Base-by-base conservation (phyloP, 2,329 filamentous ascomycete species). In the Taxawa tesnikishii region DNA sequence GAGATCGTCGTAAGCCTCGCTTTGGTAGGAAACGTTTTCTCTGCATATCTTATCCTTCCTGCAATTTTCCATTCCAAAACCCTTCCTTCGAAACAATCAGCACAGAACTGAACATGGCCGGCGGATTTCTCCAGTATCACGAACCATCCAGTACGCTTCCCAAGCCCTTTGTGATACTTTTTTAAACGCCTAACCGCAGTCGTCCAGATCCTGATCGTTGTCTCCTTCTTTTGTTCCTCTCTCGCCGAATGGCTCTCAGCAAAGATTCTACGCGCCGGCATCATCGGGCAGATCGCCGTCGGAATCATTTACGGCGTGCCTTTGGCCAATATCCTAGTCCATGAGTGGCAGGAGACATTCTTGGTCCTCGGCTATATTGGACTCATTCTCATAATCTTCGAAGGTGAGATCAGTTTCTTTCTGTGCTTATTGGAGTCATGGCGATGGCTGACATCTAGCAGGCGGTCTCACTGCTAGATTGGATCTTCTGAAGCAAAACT, bases 341-440 rank as follows among this genome's bases (percentile, higher is more conserved):
- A 43, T 4, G 39, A 52, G 14, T 64, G 60, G 62, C 60, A 65
- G 38, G 46, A 61, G 28, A 63, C 61, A 0, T 65, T 67, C 34
- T 46, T 67, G 4, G 53, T 53, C 2, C 39, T 67, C 14, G 63
- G 64, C 13, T 67, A 67, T 41, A 47, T 67, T 12, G 63, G 64
- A 2, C 44, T 67, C 27, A 60, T 68, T 28, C 43, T 68, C 24
- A 65, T 68, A 34, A 66, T 67, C 25, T 67, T 67, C 34, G 60
- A 67, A 49, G 65, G n/a, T n/a, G n/a, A n/a, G n/a, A n/a, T n/a
- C n/a, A n/a, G n/a, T n/a, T n/a, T n/a, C n/a, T n/a, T n/a, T n/a
- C n/a, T n/a, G n/a, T n/a, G n/a, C n/a, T n/a, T n/a, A n/a, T n/a
- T n/a, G n/a, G n/a, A n/a, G n/a, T n/a, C n/a, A n/a, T n/a, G n/a